phyloP scores from a whole-genome alignment of 1,139 yeast species.

The Hansenula lynferdii region DNA sequence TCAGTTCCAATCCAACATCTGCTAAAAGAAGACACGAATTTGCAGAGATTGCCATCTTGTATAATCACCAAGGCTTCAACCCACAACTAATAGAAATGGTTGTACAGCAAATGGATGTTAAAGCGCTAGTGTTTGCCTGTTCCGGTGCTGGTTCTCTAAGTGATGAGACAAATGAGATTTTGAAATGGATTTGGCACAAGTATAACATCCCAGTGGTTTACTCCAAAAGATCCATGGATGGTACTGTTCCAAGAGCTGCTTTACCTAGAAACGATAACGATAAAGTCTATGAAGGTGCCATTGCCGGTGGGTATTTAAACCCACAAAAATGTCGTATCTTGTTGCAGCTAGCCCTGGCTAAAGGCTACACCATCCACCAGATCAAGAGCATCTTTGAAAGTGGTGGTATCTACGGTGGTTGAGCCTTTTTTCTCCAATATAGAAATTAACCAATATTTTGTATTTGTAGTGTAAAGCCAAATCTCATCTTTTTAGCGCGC shows the following conservation, averaged over 20 bases:
- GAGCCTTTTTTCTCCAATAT: neutral
- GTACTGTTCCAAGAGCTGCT: conserved; percentile 48
- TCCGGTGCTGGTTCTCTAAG: conserved; percentile 71
- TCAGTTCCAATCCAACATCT: conserved; percentile 26
- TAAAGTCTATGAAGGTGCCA: conserved; percentile 28
- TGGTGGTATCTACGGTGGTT: conserved; percentile 31
- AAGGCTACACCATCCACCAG: conserved; percentile 28
- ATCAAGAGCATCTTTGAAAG: conserved; percentile 36
- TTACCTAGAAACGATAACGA: conserved; percentile 32
- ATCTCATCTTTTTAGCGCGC: neutral
- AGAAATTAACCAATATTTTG: no score
- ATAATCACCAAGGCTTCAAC: conserved; percentile 59
- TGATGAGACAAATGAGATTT: conserved; percentile 40
- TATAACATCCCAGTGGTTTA: conserved; percentile 50
- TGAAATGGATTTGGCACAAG: conserved; percentile 31
- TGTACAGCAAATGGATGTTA: conserved; percentile 35
- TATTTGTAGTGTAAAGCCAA: neutral
- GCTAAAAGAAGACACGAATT: conserved; percentile 24
- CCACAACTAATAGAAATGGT: conserved; percentile 41
- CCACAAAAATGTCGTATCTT: conserved; percentile 64
- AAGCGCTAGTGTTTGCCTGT: conserved; percentile 60
- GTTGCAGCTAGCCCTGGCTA: conserved; percentile 47
- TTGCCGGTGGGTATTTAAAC: conserved; percentile 64
- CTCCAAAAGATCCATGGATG: conserved; percentile 65
- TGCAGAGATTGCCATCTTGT: conserved; percentile 47